Percentiles rank a stretch among this genome's conserved stretches.
Evolutionary conservation across 2,329 filamentous ascomycete genomes (phyloP).

Genomic region (Colletotrichum higginsianum): DNA sequence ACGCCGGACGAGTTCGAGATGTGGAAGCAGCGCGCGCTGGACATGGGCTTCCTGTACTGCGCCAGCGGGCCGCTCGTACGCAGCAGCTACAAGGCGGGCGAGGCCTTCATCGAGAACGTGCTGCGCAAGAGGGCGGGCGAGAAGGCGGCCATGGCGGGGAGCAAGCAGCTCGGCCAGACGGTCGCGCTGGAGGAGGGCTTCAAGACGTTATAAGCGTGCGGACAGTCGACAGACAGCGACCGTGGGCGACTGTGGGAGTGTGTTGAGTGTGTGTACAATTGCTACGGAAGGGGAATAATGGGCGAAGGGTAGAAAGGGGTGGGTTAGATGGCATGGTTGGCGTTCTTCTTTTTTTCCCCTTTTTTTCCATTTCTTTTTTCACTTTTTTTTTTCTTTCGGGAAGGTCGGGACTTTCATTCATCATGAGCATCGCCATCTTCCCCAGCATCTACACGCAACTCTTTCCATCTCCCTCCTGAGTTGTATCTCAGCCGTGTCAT

Average conservation of each 20-base stretch:
- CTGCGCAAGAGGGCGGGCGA: slow-evolving; percentile 81
- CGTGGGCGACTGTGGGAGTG: not conserved
- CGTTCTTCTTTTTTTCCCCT: not conserved
- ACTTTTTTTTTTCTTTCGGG: not conserved
- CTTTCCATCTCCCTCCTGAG: not conserved
- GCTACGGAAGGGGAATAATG: not conserved
- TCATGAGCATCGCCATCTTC: slow-evolving; percentile 37
- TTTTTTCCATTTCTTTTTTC: no score
- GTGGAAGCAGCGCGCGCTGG: slow-evolving; percentile 90
- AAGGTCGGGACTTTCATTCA: slow-evolving; percentile 29
- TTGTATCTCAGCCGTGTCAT: not conserved
- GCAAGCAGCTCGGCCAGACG: slow-evolving; percentile 56
- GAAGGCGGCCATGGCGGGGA: slow-evolving; percentile 49
- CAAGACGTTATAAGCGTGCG: slow-evolving; percentile 30
- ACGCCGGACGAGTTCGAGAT: slow-evolving; percentile 92
- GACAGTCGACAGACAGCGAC: no score
- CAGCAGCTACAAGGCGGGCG: slow-evolving; percentile 97
- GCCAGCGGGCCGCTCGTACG: slow-evolving; percentile 93
- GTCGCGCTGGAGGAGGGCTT: slow-evolving; percentile 55
- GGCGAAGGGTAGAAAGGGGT: not conserved
- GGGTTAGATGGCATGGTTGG: slow-evolving; percentile 29
- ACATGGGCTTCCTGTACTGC: slow-evolving; percentile 97
- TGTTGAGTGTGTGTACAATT: slow-evolving; percentile 28
- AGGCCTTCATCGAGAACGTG: slow-evolving; percentile 99
- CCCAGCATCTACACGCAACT: not conserved